Conservation (phyloP, 495 filamentous ascomycete genomes). For the Aspergillus egyptiacus region DNA sequence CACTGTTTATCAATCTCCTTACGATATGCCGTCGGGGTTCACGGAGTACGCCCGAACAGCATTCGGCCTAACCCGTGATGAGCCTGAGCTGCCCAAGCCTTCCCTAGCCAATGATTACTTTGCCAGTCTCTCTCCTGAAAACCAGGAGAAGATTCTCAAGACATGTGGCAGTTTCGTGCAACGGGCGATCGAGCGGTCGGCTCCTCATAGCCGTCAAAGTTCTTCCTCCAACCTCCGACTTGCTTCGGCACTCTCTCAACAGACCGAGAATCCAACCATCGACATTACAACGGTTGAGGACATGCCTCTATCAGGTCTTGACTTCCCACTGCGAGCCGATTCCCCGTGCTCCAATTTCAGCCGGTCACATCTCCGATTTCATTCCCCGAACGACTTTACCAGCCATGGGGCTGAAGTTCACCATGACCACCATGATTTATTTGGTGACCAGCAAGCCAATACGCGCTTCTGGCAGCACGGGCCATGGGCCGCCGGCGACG, state of each 20-base stretch:
- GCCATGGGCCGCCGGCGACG: conserved; percentile 44
- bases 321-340: conserved; percentile 42
- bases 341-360: conserved; percentile 45
- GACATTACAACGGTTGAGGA: conserved; percentile 45
- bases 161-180: conserved; percentile 45
- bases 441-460: conserved; percentile 45
- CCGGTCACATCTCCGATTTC: conserved; percentile 43
- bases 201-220: conserved; percentile 41
- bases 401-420: conserved; percentile 37
- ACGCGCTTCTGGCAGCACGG: conserved; percentile 46
- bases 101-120: conserved; percentile 45
- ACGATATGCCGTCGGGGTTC: conserved; percentile 44
- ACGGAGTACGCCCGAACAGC: conserved; percentile 41
- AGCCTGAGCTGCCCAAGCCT: conserved; percentile 34
- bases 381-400: conserved; percentile 41
- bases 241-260: conserved; percentile 39
- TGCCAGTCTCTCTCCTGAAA: conserved; percentile 33
- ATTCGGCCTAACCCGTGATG: conserved; percentile 32
- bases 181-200: conserved; percentile 37
- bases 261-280: conserved; percentile 44
- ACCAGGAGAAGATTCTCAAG: conserved; percentile 43
- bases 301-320: conserved; percentile 35
- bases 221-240: conserved; percentile 41
- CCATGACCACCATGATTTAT: conserved; percentile 44
- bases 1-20: conserved; percentile 45